These are phyloP conservation scores for Daldinia bambusicola DNA, from an alignment of 495 filamentous ascomycete genomes.

Conservation along the genomic window DNA sequence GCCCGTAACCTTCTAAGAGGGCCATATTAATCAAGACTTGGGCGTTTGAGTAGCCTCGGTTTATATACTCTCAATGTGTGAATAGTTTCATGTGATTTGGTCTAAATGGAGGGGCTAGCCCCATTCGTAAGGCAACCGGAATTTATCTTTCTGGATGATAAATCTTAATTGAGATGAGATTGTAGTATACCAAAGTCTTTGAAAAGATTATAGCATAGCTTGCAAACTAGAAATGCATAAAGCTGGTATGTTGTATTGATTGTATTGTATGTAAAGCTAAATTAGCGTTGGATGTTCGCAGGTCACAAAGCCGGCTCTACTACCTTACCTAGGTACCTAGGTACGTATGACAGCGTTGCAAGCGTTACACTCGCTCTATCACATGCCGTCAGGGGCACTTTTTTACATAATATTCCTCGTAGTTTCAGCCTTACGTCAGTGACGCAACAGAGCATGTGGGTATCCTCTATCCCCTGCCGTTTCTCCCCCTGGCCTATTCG, in stretches of 20 bases:
- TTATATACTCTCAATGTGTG: not conserved
- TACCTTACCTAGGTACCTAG: too few relatives aligned
- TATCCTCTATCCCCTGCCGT: not conserved
- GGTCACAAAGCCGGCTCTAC: too few relatives aligned
- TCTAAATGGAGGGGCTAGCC: not conserved
- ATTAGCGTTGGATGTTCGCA: not conserved
- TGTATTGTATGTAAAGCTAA: not conserved
- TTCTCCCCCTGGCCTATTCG: not conserved
- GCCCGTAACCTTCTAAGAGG: conserved; percentile 31
- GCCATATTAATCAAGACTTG: conserved; percentile 22
- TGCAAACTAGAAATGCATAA: not conserved
- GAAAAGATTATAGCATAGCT: not conserved
- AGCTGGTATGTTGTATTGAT: not conserved
- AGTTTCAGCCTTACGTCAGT: conserved; percentile 40
- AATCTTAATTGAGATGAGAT: not conserved
- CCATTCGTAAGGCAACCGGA: not conserved
- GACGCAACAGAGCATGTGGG: not conserved
- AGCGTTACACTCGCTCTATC: not conserved
- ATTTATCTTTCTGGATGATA: not conserved
- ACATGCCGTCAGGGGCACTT: conserved; percentile 15
- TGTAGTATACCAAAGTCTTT: not conserved
- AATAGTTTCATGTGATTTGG: not conserved
- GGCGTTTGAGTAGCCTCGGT: not conserved
- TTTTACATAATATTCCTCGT: not conserved
- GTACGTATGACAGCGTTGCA: too few relatives aligned